These are phyloP conservation scores for Camellia japonica DNA, from an alignment of 148 eudicot species.

Conservation along the genomic window DNA sequence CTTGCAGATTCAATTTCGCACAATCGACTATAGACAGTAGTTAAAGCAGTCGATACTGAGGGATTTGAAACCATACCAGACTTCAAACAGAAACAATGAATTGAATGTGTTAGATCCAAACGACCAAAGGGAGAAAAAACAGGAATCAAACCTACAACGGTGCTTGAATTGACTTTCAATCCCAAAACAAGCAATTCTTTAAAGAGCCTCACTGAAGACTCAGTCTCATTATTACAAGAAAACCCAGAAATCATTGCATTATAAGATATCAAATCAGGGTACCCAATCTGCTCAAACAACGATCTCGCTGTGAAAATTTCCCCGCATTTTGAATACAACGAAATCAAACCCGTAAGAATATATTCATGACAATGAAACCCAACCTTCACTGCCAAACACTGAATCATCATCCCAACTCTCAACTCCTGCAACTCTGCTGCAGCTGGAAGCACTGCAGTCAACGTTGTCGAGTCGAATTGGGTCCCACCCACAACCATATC, in stretches of 20 bases:
- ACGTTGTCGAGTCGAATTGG: conserved; percentile 52
- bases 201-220: conserved; percentile 39
- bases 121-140: no score
- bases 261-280: conserved; percentile 56
- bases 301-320: conserved; percentile 36
- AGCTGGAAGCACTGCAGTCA: conserved; percentile 52
- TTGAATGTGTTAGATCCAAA: conserved; percentile 28
- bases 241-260: conserved; percentile 70
- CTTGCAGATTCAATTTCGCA: conserved; percentile 59
- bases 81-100: conserved; percentile 53
- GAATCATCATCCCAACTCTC: conserved; percentile 53
- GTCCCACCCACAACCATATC: conserved; percentile 43
- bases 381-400: conserved; percentile 45
- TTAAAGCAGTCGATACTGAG: conserved; percentile 64
- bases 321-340: conserved; percentile 1
- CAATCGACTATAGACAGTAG: conserved; percentile 57
- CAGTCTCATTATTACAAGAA: conserved; percentile 30
- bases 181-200: conserved; percentile 28
- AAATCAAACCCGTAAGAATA: no score
- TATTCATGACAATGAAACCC: no score
- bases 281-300: conserved; percentile 45
- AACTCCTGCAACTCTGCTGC: conserved; percentile 57
- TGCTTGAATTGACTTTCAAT: no score
- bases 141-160: no score
- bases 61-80: conserved; percentile 32